These are phyloP conservation scores for Gossypium ekmanianum DNA, from an alignment of 345 rosid genomes.

Conservation along the genomic window DNA sequence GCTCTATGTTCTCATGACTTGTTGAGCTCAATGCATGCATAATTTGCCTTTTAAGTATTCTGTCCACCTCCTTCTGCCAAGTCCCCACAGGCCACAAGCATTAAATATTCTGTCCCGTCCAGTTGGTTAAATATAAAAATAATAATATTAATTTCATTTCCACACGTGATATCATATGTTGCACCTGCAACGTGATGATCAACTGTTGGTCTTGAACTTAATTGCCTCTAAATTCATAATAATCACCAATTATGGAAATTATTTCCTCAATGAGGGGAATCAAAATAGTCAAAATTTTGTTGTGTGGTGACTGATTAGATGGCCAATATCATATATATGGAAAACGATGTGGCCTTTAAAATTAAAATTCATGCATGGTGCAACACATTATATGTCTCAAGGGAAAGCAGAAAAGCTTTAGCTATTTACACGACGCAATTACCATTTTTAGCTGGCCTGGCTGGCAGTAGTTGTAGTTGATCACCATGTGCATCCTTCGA, in stretches of 20 bases:
- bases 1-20: too few relatives aligned
- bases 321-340: too few relatives aligned
- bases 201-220: neutral
- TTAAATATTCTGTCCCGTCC: neutral
- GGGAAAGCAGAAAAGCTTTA: neutral
- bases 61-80: too few relatives aligned
- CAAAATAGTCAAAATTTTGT: neutral
- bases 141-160: neutral
- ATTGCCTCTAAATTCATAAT: neutral
- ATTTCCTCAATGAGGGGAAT: neutral
- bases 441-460: neutral
- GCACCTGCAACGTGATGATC: neutral
- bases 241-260: neutral
- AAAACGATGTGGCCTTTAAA: neutral
- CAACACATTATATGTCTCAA: neutral
- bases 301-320: neutral
- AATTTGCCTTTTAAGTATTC: too few relatives aligned
- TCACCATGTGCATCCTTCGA: too few relatives aligned
- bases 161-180: conserved; percentile 13
- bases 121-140: neutral
- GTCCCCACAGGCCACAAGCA: too few relatives aligned
- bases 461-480: too few relatives aligned
- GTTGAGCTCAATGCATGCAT: too few relatives aligned
- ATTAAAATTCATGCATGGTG: neutral
- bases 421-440: neutral